Evolutionary conservation across 345 rosid genomes (phyloP).

Genomic region (Zanthoxylum bungeanum): DNA sequence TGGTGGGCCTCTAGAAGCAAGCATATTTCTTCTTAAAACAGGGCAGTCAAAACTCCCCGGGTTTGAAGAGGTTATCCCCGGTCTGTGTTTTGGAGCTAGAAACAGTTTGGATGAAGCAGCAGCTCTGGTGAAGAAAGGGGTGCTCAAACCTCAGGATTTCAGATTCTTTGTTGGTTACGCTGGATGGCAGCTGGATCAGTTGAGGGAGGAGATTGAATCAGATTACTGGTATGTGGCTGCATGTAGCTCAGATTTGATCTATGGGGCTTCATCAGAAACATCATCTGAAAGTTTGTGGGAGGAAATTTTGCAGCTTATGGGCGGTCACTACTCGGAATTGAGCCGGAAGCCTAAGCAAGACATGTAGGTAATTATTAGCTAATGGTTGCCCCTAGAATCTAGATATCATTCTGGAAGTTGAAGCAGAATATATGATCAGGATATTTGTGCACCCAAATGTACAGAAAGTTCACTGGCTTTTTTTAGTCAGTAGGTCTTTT

Average conservation of each 20-base stretch:
- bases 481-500: constrained; percentile 17
- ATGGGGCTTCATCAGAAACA: constrained; percentile 38
- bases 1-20: constrained; percentile 90
- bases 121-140: constrained; percentile 70
- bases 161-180: constrained; percentile 90
- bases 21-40: constrained; percentile 67
- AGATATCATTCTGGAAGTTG: constrained; percentile 12
- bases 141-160: constrained; percentile 71
- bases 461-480: constrained; percentile 38
- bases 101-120: constrained; percentile 84
- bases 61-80: constrained; percentile 77
- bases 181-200: constrained; percentile 90
- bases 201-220: constrained; percentile 81
- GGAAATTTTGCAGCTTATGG: constrained; percentile 92
- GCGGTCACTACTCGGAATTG: constrained; percentile 80
- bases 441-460: constrained; percentile 45
- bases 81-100: constrained; percentile 75
- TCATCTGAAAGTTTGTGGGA: constrained; percentile 73
- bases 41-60: constrained; percentile 55
- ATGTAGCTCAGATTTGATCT: constrained; percentile 74
- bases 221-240: constrained; percentile 85
- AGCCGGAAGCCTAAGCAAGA: constrained; percentile 91
- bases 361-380: constrained; percentile 33
- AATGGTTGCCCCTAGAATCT: background rate
- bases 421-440: constrained; percentile 16